These are phyloP conservation scores for Rosa chinensis DNA, from an alignment of 306 rosid species.

Conservation along the genomic window DNA sequence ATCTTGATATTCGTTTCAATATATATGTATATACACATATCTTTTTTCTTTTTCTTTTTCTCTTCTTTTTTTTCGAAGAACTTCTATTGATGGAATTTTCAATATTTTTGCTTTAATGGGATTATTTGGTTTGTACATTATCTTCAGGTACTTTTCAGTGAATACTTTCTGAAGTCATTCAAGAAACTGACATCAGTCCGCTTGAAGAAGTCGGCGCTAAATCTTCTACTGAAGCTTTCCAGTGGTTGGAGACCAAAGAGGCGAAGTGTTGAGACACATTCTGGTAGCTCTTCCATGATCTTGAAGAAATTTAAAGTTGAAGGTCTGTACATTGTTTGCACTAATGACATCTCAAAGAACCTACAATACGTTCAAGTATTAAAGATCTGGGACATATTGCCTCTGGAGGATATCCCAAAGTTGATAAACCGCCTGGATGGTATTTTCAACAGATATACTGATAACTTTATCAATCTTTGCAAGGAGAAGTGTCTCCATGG, in stretches of 20 bases:
- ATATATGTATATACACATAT: neutral
- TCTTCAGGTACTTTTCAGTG: constrained; percentile 64
- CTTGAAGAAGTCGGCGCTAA: constrained; percentile 43
- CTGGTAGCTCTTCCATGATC: constrained; percentile 48
- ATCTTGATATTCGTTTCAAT: neutral
- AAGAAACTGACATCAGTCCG: constrained; percentile 35
- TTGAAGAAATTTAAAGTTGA: constrained; percentile 61
- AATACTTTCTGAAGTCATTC: constrained; percentile 68
- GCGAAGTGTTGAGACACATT: constrained; percentile 28
- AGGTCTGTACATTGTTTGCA: constrained; percentile 46
- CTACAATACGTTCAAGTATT: constrained; percentile 46
- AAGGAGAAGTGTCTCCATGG: constrained; percentile 49
- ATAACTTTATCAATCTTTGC: constrained; percentile 52
- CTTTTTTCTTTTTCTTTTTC: neutral
- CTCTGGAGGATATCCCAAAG: constrained; percentile 54
- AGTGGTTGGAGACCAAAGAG: constrained; percentile 74
- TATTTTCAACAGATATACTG: constrained; percentile 55
- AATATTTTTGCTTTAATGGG: neutral
- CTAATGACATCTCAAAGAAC: constrained; percentile 61
- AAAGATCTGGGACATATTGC: constrained; percentile 70
- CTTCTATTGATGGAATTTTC: neutral
- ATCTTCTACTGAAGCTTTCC: constrained; percentile 60
- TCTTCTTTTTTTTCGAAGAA: neutral
- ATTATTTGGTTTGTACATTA: neutral
- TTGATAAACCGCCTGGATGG: constrained; percentile 53